phyloP scores from a whole-genome alignment of 129 eudicot species.

The Cynara cardunculus region DNA sequence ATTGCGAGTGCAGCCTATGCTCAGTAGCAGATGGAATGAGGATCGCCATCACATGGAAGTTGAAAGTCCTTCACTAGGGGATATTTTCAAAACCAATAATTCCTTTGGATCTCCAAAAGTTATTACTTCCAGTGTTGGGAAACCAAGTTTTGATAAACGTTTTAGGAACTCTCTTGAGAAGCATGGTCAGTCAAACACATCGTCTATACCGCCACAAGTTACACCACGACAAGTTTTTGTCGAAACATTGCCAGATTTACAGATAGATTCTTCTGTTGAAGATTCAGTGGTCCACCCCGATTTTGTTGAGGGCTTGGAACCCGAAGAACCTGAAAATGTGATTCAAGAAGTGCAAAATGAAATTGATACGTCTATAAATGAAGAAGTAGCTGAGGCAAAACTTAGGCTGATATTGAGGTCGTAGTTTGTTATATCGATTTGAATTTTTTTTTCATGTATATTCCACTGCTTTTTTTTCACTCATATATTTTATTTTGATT shows the following conservation, averaged over 20 bases:
- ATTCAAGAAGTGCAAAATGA: constrained; percentile 40
- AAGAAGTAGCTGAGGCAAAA: constrained; percentile 74
- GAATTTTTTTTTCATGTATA: neutral
- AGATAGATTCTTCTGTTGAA: constrained; percentile 26
- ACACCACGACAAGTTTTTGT: constrained; percentile 22
- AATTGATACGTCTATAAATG: constrained; percentile 37
- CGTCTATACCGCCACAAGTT: constrained; percentile 14
- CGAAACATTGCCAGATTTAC: constrained; percentile 27
- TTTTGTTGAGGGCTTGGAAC: constrained; percentile 32
- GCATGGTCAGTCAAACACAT: constrained; percentile 16
- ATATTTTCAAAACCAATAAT: constrained; percentile 20
- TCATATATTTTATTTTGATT: constrained; percentile 10
- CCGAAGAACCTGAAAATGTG: constrained; percentile 28
- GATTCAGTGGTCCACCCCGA: constrained; percentile 19
- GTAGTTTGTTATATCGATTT: neutral
- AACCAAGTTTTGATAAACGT: constrained; percentile 27
- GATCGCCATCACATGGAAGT: constrained; percentile 30
- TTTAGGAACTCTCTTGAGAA: constrained; percentile 48
- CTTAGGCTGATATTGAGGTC: constrained; percentile 76
- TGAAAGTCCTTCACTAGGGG: constrained; percentile 34
- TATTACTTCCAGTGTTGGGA: constrained; percentile 24
- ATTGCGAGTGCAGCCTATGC: constrained; percentile 31
- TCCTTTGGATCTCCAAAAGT: constrained; percentile 26
- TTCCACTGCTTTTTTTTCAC: neutral
- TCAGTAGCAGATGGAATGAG: constrained; percentile 18